Evolutionary conservation across 2,329 filamentous ascomycete species (phyloP), one percentile per base, ranked within the genome.

Genomic region (Pestalotiopsis sp.): DNA sequence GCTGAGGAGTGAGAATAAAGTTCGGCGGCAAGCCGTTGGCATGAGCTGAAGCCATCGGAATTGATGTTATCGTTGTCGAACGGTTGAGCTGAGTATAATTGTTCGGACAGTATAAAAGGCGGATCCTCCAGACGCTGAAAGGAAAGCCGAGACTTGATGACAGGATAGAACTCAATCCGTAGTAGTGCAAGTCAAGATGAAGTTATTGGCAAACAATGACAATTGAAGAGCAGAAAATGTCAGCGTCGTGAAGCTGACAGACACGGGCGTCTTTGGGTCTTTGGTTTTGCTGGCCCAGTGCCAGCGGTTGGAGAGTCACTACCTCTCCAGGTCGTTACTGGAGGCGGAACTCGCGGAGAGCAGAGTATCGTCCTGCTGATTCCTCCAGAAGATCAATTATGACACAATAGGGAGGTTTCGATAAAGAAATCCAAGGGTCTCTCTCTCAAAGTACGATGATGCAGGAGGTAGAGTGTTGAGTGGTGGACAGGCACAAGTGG

Each of bases 1-100:
- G 92, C 76, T 92, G 89, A 71, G 90, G 90, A 69, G 91, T 93
- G 73, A 94, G 87, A 76, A 91, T 89, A 78, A 93, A 91, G 77
- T 88, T 87, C 71, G 81, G 80, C 70, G 83, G 81, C 71, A 85
- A 82, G 69, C 79, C 78, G 69, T 78, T 74, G 45, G 67, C 58
- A 41, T 27, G 36, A 64, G 39, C 67, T 58, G 65, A 52, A 55
- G 61, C 39, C 27, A 69, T 59, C 36, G 23, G 13, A 23, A 59
- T 3, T 27, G 23, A 59, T 36, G 57, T 9, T 59, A 5, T 36
- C 11, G 27, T 9, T 59, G 14, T 59, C 20, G 20, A 58, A 13
- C 12, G 55, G 17, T 59, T 36, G 57, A n/a, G 20, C 9, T 52
- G 4, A 20, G 17, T n/a, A 6, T 20, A 52, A 3, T n/a, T 52